phyloP scores from a whole-genome alignment of 306 rosid genomes.

The Castanea mollissima region DNA sequence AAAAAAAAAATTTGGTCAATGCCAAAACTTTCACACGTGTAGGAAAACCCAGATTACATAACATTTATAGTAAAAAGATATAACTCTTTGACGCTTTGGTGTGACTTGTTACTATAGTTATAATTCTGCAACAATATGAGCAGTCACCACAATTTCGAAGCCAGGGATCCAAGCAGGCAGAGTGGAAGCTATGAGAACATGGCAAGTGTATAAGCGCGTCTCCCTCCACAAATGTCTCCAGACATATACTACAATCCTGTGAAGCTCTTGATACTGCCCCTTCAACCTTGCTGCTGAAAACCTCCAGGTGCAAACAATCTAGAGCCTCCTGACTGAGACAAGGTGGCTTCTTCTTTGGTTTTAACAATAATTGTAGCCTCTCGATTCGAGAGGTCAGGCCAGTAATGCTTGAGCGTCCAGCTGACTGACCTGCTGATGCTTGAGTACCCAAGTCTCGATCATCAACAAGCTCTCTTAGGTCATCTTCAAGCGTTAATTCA shows the following conservation, averaged over 20 bases:
- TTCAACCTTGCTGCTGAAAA: constrained; percentile 32
- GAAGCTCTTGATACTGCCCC: constrained; percentile 28
- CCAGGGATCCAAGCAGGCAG: constrained; percentile 80
- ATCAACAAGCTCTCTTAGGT: background rate
- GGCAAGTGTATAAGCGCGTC: constrained; percentile 60
- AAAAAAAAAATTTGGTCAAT: too few relatives aligned
- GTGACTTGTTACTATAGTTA: constrained; percentile 35
- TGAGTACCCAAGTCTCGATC: constrained; percentile 34
- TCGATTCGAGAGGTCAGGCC: constrained; percentile 47
- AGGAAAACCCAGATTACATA: too few relatives aligned
- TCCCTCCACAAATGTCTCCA: constrained; percentile 65
- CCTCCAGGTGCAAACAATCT: constrained; percentile 49
- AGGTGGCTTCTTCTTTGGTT: constrained; percentile 51
- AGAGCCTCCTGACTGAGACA: constrained; percentile 73
- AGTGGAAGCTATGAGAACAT: constrained; percentile 75
- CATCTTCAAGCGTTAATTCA: background rate
- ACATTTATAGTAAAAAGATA: too few relatives aligned
- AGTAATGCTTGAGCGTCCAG: constrained; percentile 16
- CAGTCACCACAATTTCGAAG: constrained; percentile 71
- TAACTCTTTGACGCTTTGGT: too few relatives aligned
- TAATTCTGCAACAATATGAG: constrained; percentile 62
- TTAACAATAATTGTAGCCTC: constrained; percentile 44
- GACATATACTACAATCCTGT: constrained; percentile 77
- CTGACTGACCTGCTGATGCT: constrained; percentile 23
- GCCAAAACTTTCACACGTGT: too few relatives aligned